Evolutionary conservation across 140 eudicot genomes (phyloP).

Genomic region (Erigeron philadelphicus): DNA sequence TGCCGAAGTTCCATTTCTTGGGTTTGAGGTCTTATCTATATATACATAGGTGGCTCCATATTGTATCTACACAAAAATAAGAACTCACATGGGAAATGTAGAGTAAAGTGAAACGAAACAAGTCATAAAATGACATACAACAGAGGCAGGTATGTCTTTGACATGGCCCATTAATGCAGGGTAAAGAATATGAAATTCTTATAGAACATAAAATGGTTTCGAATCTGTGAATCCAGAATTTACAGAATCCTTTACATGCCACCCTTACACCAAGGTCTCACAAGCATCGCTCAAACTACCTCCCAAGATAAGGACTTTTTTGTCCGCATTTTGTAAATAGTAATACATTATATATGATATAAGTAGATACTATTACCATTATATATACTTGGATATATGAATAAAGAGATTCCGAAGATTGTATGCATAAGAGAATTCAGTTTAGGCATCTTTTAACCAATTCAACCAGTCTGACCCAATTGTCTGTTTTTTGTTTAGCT

Average conservation of each 20-base stretch:
- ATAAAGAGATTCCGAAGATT: too few relatives aligned
- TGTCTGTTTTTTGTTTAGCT: not conserved
- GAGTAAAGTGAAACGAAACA: conserved; percentile 4
- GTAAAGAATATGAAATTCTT: not conserved
- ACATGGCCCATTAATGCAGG: not conserved
- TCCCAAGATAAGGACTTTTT: too few relatives aligned
- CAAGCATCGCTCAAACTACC: too few relatives aligned
- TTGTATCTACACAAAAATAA: conserved; percentile 52
- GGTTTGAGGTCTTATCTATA: conserved; percentile 61
- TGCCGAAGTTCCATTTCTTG: conserved; percentile 67
- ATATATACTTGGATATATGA: too few relatives aligned
- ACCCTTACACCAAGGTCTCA: too few relatives aligned
- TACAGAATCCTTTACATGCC: too few relatives aligned
- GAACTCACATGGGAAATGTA: not conserved
- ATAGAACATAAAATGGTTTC: too few relatives aligned
- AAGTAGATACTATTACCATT: too few relatives aligned
- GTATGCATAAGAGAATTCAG: not conserved
- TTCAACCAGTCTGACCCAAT: not conserved
- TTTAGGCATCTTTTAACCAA: not conserved
- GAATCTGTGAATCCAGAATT: too few relatives aligned
- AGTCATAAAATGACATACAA: not conserved
- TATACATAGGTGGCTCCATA: conserved; percentile 72
- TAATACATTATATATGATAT: too few relatives aligned
- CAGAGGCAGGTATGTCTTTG: not conserved
- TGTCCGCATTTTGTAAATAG: too few relatives aligned